Base-by-base conservation (phyloP, 495 filamentous ascomycete species). In the Mycothermus thermophilus region DNA sequence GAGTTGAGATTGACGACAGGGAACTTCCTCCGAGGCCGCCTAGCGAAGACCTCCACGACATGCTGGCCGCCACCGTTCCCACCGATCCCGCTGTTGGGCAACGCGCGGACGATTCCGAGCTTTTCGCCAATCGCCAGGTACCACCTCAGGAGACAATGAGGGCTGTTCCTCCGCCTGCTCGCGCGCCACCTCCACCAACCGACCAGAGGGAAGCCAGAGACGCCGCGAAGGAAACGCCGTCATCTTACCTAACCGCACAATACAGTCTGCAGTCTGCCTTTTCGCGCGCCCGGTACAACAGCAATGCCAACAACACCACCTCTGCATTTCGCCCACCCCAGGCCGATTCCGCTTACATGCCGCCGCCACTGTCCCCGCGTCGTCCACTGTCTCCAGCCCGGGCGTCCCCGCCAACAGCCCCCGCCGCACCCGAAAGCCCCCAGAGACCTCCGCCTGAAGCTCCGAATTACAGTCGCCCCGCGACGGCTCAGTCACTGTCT, bases 11-110 rank as follows among this genome's bases (percentile, higher is more conserved):
- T 34, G 57, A 68, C 6, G 22, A 69, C 19, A 87, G 85, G 48
- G 78, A 77, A 21, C 62, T 93, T 11, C 88, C 88, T 9, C 67
- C 75, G 24, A 68, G 85, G 19, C 90, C 90, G 8, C 68, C 77
- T 58, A 68, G 26, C 59, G 63, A 72, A 37, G 67, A 71, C 24
- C 62, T 71, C 11, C 19, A 51, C 8, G 54, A 54, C 34, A 37
- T 52, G 36, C 32, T 71, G 21, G 58, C 67, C 21, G 64, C 66
- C 35, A 41, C 69, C 56, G 1, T 63, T n/a, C n/a, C n/a, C n/a
- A n/a, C n/a, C n/a, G n/a, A n/a, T n/a, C n/a, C n/a, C n/a, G n/a
- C n/a, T n/a, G n/a, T n/a, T n/a, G n/a, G n/a, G n/a, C n/a, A n/a
- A n/a, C n/a, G n/a, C n/a, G n/a, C n/a, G n/a, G n/a, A n/a, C n/a